phyloP scores from a whole-genome alignment of 345 rosid species.

The Ceriops zippeliana region DNA sequence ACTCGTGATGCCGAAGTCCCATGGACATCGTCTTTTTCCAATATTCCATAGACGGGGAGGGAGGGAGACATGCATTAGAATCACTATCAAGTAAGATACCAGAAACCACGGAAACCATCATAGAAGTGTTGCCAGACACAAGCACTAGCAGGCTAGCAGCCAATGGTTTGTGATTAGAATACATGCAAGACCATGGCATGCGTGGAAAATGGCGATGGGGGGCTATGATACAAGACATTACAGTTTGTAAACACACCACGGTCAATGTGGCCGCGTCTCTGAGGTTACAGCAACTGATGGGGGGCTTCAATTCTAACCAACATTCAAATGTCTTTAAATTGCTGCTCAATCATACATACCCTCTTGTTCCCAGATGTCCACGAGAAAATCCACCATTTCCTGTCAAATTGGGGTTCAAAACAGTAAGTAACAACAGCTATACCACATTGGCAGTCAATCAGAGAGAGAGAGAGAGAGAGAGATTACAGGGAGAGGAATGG shows the following conservation, averaged over 20 bases:
- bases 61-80: neutral
- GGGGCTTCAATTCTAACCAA: slow-evolving; percentile 19
- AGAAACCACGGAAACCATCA: neutral
- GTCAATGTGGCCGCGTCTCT: slow-evolving; percentile 8
- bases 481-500: slow-evolving; percentile 74
- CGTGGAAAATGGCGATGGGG: slow-evolving; percentile 10
- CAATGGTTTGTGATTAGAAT: neutral
- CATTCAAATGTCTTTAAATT: slow-evolving; percentile 19
- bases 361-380: slow-evolving; percentile 89
- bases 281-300: slow-evolving; percentile 8
- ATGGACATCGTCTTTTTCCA: neutral
- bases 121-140: slow-evolving; percentile 6
- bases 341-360: slow-evolving; percentile 67
- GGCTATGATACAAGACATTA: slow-evolving; percentile 13
- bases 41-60: neutral
- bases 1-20: neutral
- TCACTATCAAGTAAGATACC: neutral
- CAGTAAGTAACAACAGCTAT: neutral
- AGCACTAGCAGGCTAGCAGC: slow-evolving; percentile 11
- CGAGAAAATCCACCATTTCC: slow-evolving; percentile 97
- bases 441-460: neutral
- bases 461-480: neutral
- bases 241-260: slow-evolving; percentile 15
- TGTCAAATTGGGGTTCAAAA: slow-evolving; percentile 22
- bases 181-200: neutral